Evolutionary conservation across 1,284 basidiomycete genomes (phyloP), one percentile per base, ranked within the genome.

Genomic region (Ganoderma sinense): DNA sequence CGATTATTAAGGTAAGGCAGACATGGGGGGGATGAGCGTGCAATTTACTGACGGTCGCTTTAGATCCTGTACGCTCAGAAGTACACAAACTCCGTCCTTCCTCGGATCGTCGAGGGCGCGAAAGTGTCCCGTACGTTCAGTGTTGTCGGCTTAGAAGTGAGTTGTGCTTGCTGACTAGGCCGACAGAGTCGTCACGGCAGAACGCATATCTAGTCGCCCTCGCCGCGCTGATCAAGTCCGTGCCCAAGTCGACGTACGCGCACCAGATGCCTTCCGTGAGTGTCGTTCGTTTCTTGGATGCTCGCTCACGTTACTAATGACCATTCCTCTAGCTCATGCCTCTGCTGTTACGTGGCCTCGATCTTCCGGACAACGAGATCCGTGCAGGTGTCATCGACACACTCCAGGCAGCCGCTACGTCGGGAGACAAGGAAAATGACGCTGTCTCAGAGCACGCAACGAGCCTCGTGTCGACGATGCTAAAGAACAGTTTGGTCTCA

Each of bases 1-100:
- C 94, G 2, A 86, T 93, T 7, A 83, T 95, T 45, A 92, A 90
- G 85, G 97, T 95, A 69, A 41, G 4, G 29, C 2, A 7, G 36
- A 36, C 36, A 36, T 20, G 23, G 10, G 14, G n/a, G 29, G 39
- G 23, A 13, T 6, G 11, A 6, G 13, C 6, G 5, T 10, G 26
- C 3, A 11, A 8, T 11, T 36, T 61, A 31, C 62, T 60, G n/a
- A 31, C 39, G 14, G 5, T 51, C 40, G 39, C 56, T 56, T 13
- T 69, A 97, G 96, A 86, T 96, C 48, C 83, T 98, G 23, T 91
- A 94, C 80, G 90, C 91, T 41, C 97, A 99, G 79, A 94, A 92
- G 80, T 93, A 94, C 75, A 92, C 95, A 76, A 91, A 88, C 66
- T 80, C 82, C 31, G 83, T 96, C 8, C 83, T 99, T 16, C 95